Evolutionary conservation across 352 stramenopile species (phyloP), one percentile per base, ranked within the genome.

Genomic region (Thraustotheca clavata): DNA sequence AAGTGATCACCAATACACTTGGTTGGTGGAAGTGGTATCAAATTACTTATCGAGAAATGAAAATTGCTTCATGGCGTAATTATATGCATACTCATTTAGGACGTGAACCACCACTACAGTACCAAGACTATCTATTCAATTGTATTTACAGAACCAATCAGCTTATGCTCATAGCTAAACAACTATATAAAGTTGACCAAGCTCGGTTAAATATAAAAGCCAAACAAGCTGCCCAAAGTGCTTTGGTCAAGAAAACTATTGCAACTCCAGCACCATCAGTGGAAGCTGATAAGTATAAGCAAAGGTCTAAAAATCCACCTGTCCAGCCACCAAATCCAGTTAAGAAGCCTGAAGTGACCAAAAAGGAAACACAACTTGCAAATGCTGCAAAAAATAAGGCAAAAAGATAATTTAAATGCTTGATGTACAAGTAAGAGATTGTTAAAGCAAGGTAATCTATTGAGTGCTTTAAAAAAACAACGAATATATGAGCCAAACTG

Each of bases 401-500:
- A n/a, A n/a, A n/a, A n/a, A n/a, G n/a, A n/a, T n/a, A n/a, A n/a
- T n/a, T n/a, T n/a, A n/a, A n/a, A n/a, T n/a, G n/a, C n/a, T n/a
- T n/a, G n/a, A n/a, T n/a, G n/a, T n/a, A n/a, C n/a, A n/a, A n/a
- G n/a, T n/a, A n/a, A n/a, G n/a, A n/a, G n/a, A n/a, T n/a, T n/a
- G n/a, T n/a, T n/a, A n/a, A n/a, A n/a, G n/a, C n/a, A n/a, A n/a
- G n/a, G n/a, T n/a, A n/a, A n/a, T n/a, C n/a, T n/a, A n/a, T n/a
- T n/a, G n/a, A n/a, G n/a, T n/a, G n/a, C n/a, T n/a, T n/a, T n/a
- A n/a, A n/a, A n/a, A 70, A 32, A 91, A 70, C 49, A 82, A 89
- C 18, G 75, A 59, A 20, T 43, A 20, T 16, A 73, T 68, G 39
- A 92, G 60, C 24, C 86, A 46, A 48, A 84, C 39, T 0, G 81